These are phyloP conservation scores for Starmerella geochares DNA, from an alignment of 805 yeast species.

Conservation along the genomic window DNA sequence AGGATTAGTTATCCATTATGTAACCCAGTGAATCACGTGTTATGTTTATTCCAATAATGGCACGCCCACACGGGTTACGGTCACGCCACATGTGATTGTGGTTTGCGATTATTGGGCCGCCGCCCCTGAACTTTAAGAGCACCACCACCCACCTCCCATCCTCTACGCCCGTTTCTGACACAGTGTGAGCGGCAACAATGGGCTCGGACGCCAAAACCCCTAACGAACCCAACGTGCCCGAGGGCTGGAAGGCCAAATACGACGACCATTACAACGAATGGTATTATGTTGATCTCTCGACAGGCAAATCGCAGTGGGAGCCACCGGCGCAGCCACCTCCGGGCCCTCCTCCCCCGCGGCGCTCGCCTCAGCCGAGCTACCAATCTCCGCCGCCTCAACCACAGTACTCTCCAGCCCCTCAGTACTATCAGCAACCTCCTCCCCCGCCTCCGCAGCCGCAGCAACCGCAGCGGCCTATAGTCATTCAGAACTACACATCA, in stretches of 20 bases:
- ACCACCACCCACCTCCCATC: background rate
- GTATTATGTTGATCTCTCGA: constrained; percentile 67
- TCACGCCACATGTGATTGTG: background rate
- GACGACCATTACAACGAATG: constrained; percentile 45
- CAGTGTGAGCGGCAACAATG: background rate
- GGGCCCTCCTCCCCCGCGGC: constrained; percentile 22
- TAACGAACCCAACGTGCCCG: constrained; percentile 25
- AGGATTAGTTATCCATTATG: too few species aligned
- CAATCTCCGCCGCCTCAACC: constrained; percentile 31
- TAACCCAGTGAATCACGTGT: too few species aligned
- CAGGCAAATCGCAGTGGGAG: constrained; percentile 85
- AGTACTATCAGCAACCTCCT: constrained; percentile 21
- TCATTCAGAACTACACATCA: constrained; percentile 25
- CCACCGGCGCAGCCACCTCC: constrained; percentile 30
- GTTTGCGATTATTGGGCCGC: background rate
- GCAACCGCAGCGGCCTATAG: constrained; percentile 23
- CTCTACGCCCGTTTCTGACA: too few species aligned
- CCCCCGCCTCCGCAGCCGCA: constrained; percentile 27
- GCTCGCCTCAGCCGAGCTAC: constrained; percentile 26
- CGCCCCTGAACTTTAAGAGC: background rate
- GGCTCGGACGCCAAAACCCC: constrained; percentile 11
- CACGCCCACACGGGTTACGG: background rate
- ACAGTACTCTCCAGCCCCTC: constrained; percentile 16
- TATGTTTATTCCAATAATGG: too few species aligned
- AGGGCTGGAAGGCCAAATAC: constrained; percentile 34